Evolutionary conservation across 768 basidiomycete species (phyloP).

Genomic region (Boletus sp.): DNA sequence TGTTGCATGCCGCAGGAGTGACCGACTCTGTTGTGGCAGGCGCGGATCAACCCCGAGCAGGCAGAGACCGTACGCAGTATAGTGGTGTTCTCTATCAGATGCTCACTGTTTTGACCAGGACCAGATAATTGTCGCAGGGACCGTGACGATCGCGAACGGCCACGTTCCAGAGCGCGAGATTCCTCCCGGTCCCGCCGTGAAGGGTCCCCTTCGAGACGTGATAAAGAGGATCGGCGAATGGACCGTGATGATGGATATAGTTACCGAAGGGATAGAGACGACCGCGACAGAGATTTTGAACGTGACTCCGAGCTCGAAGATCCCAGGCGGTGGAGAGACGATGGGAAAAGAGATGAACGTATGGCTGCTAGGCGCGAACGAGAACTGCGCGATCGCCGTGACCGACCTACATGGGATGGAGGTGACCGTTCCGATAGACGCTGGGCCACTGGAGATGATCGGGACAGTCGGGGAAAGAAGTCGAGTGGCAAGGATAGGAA

Average conservation of each 20-base stretch:
- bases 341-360: constrained; percentile 77
- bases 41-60: constrained; percentile 46
- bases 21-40: constrained; percentile 29
- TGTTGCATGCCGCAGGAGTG: not conserved
- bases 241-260: constrained; percentile 31
- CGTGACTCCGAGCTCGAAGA: constrained; percentile 60
- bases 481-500: constrained; percentile 57
- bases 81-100: not conserved
- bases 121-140: constrained; percentile 53
- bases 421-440: constrained; percentile 45
- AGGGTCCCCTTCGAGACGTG: constrained; percentile 49
- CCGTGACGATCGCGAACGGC: constrained; percentile 59
- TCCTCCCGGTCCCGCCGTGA: constrained; percentile 61
- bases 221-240: constrained; percentile 38
- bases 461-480: constrained; percentile 62
- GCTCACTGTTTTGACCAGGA: constrained; percentile 35
- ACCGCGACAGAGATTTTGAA: constrained; percentile 42
- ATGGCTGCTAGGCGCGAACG: constrained; percentile 53
- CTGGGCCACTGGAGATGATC: constrained; percentile 65
- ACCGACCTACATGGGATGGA: constrained; percentile 48
- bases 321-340: constrained; percentile 75
- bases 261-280: constrained; percentile 32
- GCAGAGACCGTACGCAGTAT: constrained; percentile 54
- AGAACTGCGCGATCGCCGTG: constrained; percentile 43
- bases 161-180: constrained; percentile 62